Conservation (phyloP, 78 protist genomes). For the Dictyostelium intermedium region DNA sequence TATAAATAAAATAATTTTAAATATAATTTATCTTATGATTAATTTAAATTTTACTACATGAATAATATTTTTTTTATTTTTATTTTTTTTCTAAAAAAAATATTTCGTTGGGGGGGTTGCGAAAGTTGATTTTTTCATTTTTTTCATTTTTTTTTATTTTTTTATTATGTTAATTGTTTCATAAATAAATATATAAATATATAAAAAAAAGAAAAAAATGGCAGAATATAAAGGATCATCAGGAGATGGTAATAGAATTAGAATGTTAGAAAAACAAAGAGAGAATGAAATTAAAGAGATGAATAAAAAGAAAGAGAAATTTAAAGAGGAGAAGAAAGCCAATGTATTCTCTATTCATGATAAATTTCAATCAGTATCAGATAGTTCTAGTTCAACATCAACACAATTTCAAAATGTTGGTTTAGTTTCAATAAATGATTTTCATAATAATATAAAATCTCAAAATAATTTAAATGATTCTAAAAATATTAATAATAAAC, state of each 20-base stretch:
- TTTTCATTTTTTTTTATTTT: not conserved
- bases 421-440: slow-evolving; percentile 53
- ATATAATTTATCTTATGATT: not conserved
- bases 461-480: not conserved
- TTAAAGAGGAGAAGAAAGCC: slow-evolving; percentile 16
- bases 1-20: not conserved
- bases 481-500: not conserved
- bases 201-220: not conserved
- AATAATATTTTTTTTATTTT: not conserved
- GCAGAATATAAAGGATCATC: slow-evolving; percentile 60
- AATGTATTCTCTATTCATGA: slow-evolving; percentile 30
- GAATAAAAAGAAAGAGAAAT: slow-evolving; percentile 47
- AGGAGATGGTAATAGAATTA: slow-evolving; percentile 45
- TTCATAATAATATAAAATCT: slow-evolving; percentile 37
- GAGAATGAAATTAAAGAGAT: slow-evolving; percentile 46
- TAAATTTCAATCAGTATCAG: slow-evolving; percentile 45
- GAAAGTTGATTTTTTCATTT: not conserved
- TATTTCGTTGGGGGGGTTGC: not conserved
- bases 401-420: slow-evolving; percentile 52
- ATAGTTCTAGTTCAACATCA: not conserved
- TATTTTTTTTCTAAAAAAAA: not conserved
- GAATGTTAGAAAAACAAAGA: slow-evolving; percentile 62
- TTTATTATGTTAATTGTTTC: not conserved
- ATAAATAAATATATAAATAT: not conserved
- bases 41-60: too few relatives aligned